Base-by-base conservation (phyloP, 495 filamentous ascomycete species). In the Podospora pseudoanserina region DNA sequence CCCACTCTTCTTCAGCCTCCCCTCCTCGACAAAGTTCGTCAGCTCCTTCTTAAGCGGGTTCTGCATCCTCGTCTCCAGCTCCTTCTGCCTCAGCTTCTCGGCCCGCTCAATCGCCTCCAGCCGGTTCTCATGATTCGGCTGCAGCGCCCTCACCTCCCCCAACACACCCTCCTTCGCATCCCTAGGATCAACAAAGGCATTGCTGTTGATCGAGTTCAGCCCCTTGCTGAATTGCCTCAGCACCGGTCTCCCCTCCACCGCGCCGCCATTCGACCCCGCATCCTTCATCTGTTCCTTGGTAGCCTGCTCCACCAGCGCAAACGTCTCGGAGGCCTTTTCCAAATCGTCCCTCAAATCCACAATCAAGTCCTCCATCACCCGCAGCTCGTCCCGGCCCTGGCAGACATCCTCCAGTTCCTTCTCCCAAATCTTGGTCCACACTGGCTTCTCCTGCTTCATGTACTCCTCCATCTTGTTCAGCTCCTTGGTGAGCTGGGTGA, bases 401-500 rank as follows among this genome's bases (percentile, higher is more conserved):
- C 94, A 98, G 16, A 99, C 95, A 60, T 92, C 85, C 77, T 97
- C 89, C 60, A 99, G 82, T 73, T 98, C 93, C 79, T 92, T 91
- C 85, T 97, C 93, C 95, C 96, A 98, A 68, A 98, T 95, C 84
- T 97, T 97, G 27, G 91, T 96, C 92, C 95, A 99, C 59, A 97
- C 81, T 0, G 95, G 95, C 79, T 96, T 96, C 85, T 99, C 95
- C 27, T 85, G 85, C 71, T 89, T 90, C 76, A 98, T 85, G 82
- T 90, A 97, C 54, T 96, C 93, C 71, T 95, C 89, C 88, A 98
- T 91, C 82, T 92, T 94, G 87, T 93, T 97, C 56, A 99, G 89
- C 73, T 97, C 93, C 68, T 91, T 86, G 63, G 89, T 91, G 15
- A 92, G 89, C 66, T 82, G 76, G 67, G 90, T 88, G 67, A 98